These are phyloP conservation scores for Somion occarium DNA, from an alignment of 1,284 basidiomycete genomes.

Conservation along the genomic window DNA sequence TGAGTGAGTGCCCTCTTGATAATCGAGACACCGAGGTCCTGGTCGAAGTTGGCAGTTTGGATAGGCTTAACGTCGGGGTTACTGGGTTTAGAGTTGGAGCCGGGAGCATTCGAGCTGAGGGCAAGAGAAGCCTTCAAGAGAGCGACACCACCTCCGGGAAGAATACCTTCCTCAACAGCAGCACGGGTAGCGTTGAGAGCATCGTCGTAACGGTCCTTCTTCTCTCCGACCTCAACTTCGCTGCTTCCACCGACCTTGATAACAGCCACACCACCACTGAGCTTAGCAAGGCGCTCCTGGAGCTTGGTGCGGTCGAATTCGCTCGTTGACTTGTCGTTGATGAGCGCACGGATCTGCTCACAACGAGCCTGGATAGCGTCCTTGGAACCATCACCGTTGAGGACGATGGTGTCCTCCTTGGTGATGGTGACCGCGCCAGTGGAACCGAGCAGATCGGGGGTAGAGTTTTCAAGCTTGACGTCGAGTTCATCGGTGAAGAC, in stretches of 20 bases:
- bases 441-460: slow-evolving; percentile 86
- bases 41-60: slow-evolving; percentile 91
- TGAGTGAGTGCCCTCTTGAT: slow-evolving; percentile 85
- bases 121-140: slow-evolving; percentile 86
- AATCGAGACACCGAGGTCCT: slow-evolving; percentile 93
- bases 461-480: slow-evolving; percentile 94
- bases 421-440: slow-evolving; percentile 93
- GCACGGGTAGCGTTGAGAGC: slow-evolving; percentile 96
- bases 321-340: slow-evolving; percentile 81
- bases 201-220: slow-evolving; percentile 99
- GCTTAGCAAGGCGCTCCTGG: slow-evolving; percentile 95
- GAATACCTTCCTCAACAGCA: slow-evolving; percentile 97
- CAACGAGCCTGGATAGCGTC: slow-evolving; percentile 83
- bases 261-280: slow-evolving; percentile 94
- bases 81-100: slow-evolving; percentile 28
- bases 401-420: slow-evolving; percentile 97
- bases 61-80: slow-evolving; percentile 60
- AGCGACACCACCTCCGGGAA: slow-evolving; percentile 93
- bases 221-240: slow-evolving; percentile 98
- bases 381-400: slow-evolving; percentile 91
- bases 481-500: slow-evolving; percentile 99
- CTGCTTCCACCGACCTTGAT: slow-evolving; percentile 95
- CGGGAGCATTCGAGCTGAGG: slow-evolving; percentile 58
- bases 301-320: slow-evolving; percentile 96
- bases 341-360: slow-evolving; percentile 89